Base-by-base conservation (phyloP, 306 rosid species). In the apple (Malus domestica) region DNA sequence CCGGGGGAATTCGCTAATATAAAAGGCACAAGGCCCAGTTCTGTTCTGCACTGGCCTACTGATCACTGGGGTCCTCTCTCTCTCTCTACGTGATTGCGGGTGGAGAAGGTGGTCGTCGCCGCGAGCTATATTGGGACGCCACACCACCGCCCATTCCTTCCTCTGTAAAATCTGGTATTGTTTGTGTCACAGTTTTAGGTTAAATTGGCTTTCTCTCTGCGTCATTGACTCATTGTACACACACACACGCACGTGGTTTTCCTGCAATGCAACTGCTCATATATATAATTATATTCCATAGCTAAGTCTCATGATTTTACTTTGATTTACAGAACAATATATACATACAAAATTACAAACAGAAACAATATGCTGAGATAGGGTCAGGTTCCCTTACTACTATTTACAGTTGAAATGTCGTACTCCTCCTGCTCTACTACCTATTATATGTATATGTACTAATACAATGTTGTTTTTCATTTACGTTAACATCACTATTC, bases 1-100 rank as follows among this genome's bases (percentile, higher is more conserved):
- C 55, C 91, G 93, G 91, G 93, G 87, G 89, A 14, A 29, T 66
- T 79, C 30, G 25, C 14, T 58, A n/a, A n/a, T 12, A 14, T 22
- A 64, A 23, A 73, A 58, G 49, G 11, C 52, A 58, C 30, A 73
- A 58, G 64, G 18, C 35, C 69, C 30, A 57, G 29, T 57, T n/a
- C 27, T 19, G 14, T n/a, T 58, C 62, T 8, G 13, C 27, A 35
- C 35, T 68, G 23, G 20, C 20, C 27, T 6, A 35, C 70, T 35
- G 45, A 32, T 32, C 68, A 33, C 61, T 18, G 58, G 70, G 29
- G 35, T 7, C 29, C 15, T 61, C 77, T 61, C 64, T 22, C 27
- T 25, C 19, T 59, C 44, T 74, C 78, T 61, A 20, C 60, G 30
- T 20, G 78, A 60, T 70, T 61, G 70, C 69, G 78, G 16, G 51